These are phyloP conservation scores for Candida wancherniae DNA, from an alignment of 805 yeast species.

Conservation along the genomic window DNA sequence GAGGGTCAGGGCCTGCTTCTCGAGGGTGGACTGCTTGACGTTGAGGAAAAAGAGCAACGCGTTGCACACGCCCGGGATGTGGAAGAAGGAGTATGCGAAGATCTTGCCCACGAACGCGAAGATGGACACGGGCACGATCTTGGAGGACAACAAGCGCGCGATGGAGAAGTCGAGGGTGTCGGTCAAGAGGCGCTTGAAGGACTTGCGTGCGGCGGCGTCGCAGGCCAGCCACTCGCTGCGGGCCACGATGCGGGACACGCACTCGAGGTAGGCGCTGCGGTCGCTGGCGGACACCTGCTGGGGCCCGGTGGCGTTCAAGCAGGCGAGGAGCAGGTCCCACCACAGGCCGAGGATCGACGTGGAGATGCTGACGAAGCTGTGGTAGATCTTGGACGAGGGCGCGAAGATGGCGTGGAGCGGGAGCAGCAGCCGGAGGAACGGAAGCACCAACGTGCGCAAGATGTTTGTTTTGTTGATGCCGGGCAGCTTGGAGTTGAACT, in stretches of 20 bases:
- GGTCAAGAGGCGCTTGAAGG: conserved; percentile 35
- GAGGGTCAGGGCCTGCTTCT: conserved; percentile 14
- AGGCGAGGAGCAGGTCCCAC: conserved; percentile 47
- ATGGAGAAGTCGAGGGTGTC: conserved; percentile 53
- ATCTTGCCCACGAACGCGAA: conserved; percentile 68
- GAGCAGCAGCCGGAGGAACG: conserved; percentile 18
- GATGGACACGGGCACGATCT: conserved; percentile 49
- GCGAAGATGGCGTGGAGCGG: conserved; percentile 20
- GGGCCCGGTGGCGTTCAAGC: conserved; percentile 11
- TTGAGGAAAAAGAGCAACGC: conserved; percentile 54
- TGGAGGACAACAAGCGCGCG: conserved; percentile 40
- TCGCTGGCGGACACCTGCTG: conserved; percentile 41
- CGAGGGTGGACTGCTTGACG: conserved; percentile 46
- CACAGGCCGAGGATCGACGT: conserved; percentile 39
- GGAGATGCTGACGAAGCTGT: conserved; percentile 29
- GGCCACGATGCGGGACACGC: conserved; percentile 46
- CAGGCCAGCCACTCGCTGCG: conserved; percentile 42
- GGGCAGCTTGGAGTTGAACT: conserved; percentile 28
- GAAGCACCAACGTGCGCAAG: conserved; percentile 41
- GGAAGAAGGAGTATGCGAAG: conserved; percentile 58
- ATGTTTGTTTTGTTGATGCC: conserved; percentile 32
- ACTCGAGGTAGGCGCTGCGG: conserved; percentile 50
- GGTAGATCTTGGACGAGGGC: conserved; percentile 21
- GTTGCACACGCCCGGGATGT: conserved; percentile 50
- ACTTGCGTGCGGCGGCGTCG: conserved; percentile 20